Evolutionary conservation across 805 yeast genomes (phyloP).

Genomic region (Yarrowia divulgata): DNA sequence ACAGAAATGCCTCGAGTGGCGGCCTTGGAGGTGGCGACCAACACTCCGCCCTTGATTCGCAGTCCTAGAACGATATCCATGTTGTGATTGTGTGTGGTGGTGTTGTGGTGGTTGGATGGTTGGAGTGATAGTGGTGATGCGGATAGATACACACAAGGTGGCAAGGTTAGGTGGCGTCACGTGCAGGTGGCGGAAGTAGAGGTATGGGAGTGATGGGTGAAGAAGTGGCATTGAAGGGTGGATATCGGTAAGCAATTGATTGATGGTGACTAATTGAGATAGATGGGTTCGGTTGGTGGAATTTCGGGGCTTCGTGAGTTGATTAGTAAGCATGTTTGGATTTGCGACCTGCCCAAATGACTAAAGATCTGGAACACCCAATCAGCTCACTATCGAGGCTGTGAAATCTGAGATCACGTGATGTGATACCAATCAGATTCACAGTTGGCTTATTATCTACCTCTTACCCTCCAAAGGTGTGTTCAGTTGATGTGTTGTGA

Average conservation of each 20-base stretch:
- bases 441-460: too few relatives aligned
- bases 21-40: conserved; percentile 94
- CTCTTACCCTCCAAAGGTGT: too few relatives aligned
- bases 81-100: conserved; percentile 37
- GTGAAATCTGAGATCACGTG: too few relatives aligned
- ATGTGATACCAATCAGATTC: too few relatives aligned
- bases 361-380: too few relatives aligned
- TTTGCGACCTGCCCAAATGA: too few relatives aligned
- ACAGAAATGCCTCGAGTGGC: conserved; percentile 89
- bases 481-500: too few relatives aligned
- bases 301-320: too few relatives aligned
- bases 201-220: background rate
- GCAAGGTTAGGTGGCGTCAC: conserved; percentile 36
- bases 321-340: too few relatives aligned
- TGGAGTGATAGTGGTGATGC: conserved; percentile 3
- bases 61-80: conserved; percentile 95
- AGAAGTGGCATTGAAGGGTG: background rate
- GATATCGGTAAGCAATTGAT: background rate
- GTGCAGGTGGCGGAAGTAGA: conserved; percentile 14
- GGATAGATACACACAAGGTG: background rate
- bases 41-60: conserved; percentile 77
- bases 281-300: too few relatives aligned
- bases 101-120: background rate
- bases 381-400: too few relatives aligned
- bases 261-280: background rate